A percentile compares a stretch with the other conserved stretches of the same genome.
Evolutionary conservation across 148 eudicot genomes (phyloP).

Genomic region (Vaccinium vitisidaea): DNA sequence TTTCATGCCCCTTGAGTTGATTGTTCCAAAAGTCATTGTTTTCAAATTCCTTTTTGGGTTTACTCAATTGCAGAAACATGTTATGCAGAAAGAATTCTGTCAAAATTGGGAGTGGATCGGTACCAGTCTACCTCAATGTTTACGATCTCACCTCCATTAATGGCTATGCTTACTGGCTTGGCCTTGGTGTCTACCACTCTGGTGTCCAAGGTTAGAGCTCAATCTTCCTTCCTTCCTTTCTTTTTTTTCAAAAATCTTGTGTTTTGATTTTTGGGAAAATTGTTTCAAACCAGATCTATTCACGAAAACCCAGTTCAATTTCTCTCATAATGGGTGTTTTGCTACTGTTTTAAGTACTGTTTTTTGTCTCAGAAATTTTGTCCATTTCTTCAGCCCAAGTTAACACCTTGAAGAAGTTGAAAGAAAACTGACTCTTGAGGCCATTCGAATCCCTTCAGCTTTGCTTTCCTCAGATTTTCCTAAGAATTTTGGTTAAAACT

Average conservation of each 20-base stretch:
- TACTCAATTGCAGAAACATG: conserved; percentile 13
- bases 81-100: conserved; percentile 30
- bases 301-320: not conserved
- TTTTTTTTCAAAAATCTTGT: not conserved
- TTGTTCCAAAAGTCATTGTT: not conserved
- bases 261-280: not conserved
- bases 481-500: not conserved
- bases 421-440: not conserved
- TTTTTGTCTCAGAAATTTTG: not conserved
- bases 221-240: no score
- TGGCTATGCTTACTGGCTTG: conserved; percentile 49
- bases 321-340: not conserved
- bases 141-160: conserved; percentile 46
- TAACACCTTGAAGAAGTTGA: not conserved
- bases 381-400: not conserved
- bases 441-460: not conserved
- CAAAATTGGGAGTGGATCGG: conserved; percentile 29
- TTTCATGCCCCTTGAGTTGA: not conserved
- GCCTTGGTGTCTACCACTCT: conserved; percentile 49
- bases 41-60: not conserved
- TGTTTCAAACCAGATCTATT: conserved; percentile 4
- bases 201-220: conserved; percentile 40
- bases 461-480: not conserved
- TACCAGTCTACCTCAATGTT: conserved; percentile 37
- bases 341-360: not conserved